A percentile compares a stretch with the other conserved stretches of the same genome.
phyloP scores from a whole-genome alignment of 768 basidiomycete species.

The Paxillus involutus region DNA sequence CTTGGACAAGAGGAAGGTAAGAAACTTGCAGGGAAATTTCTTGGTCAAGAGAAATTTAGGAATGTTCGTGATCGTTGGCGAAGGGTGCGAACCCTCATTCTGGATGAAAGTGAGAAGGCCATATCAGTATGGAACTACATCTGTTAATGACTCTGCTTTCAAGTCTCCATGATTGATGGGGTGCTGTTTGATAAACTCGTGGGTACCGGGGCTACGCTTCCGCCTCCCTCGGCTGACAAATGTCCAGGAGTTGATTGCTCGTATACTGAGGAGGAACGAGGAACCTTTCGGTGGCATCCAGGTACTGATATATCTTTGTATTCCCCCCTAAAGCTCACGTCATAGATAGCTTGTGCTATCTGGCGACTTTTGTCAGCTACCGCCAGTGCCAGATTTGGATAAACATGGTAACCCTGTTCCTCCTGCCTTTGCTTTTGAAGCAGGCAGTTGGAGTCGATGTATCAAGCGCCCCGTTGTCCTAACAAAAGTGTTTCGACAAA shows the following conservation, averaged over 20 bases:
- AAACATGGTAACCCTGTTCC: constrained; percentile 47
- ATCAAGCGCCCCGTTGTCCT: constrained; percentile 57
- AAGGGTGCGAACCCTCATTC: constrained; percentile 61
- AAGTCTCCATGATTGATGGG: constrained; percentile 91
- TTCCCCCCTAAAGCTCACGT: not conserved
- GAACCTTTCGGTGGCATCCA: constrained; percentile 86
- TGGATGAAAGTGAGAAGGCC: constrained; percentile 73
- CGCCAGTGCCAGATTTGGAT: constrained; percentile 65
- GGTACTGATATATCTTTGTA: constrained; percentile 37
- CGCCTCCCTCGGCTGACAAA: constrained; percentile 32
- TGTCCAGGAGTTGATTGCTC: constrained; percentile 60
- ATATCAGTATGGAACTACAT: not conserved
- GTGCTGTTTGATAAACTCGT: constrained; percentile 80
- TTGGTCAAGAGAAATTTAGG: constrained; percentile 37
- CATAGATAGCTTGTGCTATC: constrained; percentile 68
- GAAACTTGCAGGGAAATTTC: constrained; percentile 54
- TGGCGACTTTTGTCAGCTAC: constrained; percentile 91
- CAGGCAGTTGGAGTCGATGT: constrained; percentile 67
- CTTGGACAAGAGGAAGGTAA: constrained; percentile 61
- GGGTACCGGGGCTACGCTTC: constrained; percentile 24
- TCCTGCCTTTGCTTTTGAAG: constrained; percentile 77
- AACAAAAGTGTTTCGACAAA: constrained; percentile 84
- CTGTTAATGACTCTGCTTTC: constrained; percentile 1
- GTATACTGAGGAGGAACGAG: constrained; percentile 47
- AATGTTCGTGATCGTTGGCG: constrained; percentile 61